Evolutionary conservation across 176 grass and related monocot genomes (phyloP), one percentile per base, ranked within the genome.

Genomic region (Phragmites australis): DNA sequence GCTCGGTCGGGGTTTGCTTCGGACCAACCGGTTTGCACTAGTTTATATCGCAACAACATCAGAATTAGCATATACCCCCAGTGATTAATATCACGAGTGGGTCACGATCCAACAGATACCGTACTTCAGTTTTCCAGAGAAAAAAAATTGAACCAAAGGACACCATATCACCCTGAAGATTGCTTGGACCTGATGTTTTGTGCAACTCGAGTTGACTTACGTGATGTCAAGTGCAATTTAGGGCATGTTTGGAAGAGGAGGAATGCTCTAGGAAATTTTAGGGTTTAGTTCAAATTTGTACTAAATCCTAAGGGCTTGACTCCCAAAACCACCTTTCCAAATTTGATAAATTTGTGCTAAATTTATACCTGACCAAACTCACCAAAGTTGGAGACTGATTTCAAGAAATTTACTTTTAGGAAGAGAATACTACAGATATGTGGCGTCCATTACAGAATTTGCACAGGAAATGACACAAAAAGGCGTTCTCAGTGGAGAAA

Each of bases 361-460:
- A n/a, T n/a, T n/a, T 64, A 62, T 13, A 62, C 26, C 65, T 55
- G 73, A 85, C 3, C 30, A 50, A 53, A 19, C 11, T n/a, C 21
- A 39, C 31, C 41, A 50, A 4, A 25, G 9, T 17, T 46, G 34
- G 25, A 2, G 61, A 62, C 9, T 26, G 21, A 53, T 18, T 21
- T 39, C 34, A 62, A 53, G 76, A 81, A 69, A 81, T 75, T 48
- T 85, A 54, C 55, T 85, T 57, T 69, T n/a, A 83, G 48, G 37
- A 47, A 78, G 64, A 27, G 49, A 79, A 88, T 65, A 50, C 68
- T 76, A 84, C 53, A 88, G 83, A 76, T 84, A 64, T 65, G 50
- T 53, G 17, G 80, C n/a, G 72, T 84, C 26, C 65, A 65, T 49
- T 47, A 89, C 65, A 72, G 29, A 89, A 86, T 72, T 75, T 72